phyloP scores from a whole-genome alignment of 805 yeast genomes.

The Hanseniaspora jakobsenii region DNA sequence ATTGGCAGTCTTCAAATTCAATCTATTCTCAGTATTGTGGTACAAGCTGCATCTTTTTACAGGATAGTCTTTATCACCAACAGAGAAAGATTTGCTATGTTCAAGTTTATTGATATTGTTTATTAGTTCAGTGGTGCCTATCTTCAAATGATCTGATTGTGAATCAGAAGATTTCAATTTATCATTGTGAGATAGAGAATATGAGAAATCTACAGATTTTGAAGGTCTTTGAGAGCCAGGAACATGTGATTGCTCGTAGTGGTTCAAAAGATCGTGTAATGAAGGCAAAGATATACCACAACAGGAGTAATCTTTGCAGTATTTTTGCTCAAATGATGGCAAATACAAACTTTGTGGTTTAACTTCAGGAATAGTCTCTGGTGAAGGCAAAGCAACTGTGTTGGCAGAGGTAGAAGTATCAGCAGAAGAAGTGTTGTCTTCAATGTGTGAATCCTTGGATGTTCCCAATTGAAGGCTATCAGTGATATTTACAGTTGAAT shows the following conservation, averaged over 20 bases:
- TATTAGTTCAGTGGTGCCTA: no score
- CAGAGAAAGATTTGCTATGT: background rate
- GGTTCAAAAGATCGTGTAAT: constrained; percentile 81
- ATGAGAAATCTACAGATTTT: constrained; percentile 30
- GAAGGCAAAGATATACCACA: constrained; percentile 91
- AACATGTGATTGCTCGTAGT: constrained; percentile 93
- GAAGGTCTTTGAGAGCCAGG: constrained; percentile 27
- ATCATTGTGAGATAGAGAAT: constrained; percentile 18
- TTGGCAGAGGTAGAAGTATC: no score
- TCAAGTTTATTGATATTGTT: no score
- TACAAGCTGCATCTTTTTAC: background rate
- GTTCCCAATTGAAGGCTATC: no score
- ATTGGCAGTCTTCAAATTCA: background rate
- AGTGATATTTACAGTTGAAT: no score
- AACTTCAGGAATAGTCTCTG: no score
- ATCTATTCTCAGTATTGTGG: background rate
- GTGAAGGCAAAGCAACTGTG: no score
- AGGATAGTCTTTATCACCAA: background rate
- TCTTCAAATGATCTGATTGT: no score
- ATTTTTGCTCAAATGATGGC: constrained; percentile 88
- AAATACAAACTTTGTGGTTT: constrained; percentile 42
- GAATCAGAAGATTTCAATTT: background rate
- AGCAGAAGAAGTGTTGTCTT: no score
- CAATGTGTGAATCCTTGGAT: no score
- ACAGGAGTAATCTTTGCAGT: constrained; percentile 92